Percentiles rank a stretch among this genome's conserved stretches.
These are phyloP conservation scores for Penicillium paxilli DNA, from an alignment of 495 filamentous ascomycete genomes.

Conservation along the genomic window DNA sequence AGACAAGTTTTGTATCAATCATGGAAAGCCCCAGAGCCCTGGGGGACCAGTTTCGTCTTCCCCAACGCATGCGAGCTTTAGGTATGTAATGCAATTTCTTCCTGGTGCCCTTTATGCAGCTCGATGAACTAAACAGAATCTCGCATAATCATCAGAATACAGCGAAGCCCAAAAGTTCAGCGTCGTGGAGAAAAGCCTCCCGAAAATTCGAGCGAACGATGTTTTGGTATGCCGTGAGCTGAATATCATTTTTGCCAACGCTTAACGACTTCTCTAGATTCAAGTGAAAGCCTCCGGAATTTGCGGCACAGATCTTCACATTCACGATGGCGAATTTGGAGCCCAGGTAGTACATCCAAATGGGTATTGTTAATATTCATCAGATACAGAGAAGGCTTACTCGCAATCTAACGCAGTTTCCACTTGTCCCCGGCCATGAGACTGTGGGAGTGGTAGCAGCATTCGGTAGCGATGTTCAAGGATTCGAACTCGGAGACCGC, in stretches of 20 bases:
- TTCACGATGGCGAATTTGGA: constrained; percentile 65
- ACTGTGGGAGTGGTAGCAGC: constrained; percentile 55
- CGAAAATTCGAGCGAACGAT: constrained; percentile 58
- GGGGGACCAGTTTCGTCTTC: background rate
- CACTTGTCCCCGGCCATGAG: constrained; percentile 55
- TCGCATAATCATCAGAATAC: background rate
- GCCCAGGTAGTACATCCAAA: constrained; percentile 60
- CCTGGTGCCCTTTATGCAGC: background rate
- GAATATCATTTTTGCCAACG: background rate
- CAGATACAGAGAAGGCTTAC: background rate
- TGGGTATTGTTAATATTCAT: constrained; percentile 4
- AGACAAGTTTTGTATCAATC: background rate
- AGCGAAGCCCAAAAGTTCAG: constrained; percentile 36
- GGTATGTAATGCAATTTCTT: background rate
- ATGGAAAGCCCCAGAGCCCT: background rate
- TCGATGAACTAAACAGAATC: background rate
- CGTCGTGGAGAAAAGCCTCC: constrained; percentile 61
- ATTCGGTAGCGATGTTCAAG: constrained; percentile 58
- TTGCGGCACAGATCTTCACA: constrained; percentile 67
- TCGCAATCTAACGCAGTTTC: constrained; percentile 41
- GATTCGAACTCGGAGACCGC: constrained; percentile 64
- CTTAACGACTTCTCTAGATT: constrained; percentile 23
- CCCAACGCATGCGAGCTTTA: background rate
- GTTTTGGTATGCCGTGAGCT: constrained; percentile 42
- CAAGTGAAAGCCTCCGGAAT: constrained; percentile 67